Evolutionary conservation across 805 yeast genomes (phyloP), one percentile per base, ranked within the genome.

Genomic region (Debaryomyces hansenii): DNA sequence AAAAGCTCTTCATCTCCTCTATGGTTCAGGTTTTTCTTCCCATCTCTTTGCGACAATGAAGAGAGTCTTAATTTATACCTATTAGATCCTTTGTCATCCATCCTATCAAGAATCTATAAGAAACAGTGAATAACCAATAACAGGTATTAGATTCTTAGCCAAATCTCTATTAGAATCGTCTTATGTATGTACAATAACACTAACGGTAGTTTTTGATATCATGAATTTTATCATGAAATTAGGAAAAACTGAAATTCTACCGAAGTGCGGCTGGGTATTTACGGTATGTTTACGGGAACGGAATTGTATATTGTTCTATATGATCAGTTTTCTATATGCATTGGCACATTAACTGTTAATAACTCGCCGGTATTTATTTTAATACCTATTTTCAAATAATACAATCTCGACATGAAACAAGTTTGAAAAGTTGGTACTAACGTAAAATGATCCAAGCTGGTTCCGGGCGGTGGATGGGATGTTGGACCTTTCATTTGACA

Each of bases 391-490:
- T 66, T 64, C 33, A 70, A 50, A 44, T 67, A 72, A 52, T 72
- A 70, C 24, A 72, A 29, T 40, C 77, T 54, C 11, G 70, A 57
- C 53, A 63, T 56, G 27, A 60, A 53, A 45, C 78, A 72, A 5
- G 63, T 57, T 50, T 72, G 77, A 54, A 67, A 68, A 37, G 57
- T 64, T 1, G 78, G 78, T 3, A 71, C 73, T 45, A 72, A 56
- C 5, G 70, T 65, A 8, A 69, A 47, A 33, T 49, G 47, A 40
- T 69, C 69, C 34, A 70, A 64, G n/a, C 33, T 24, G n/a, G 24
- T 28, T 4, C 57, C 52, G 16, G 53, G 55, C 28, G 48, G 42
- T 27, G 51, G 50, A 14, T 39, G 50, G 7, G 41, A 43, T 11
- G 52, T 57, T 15, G 53, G 45, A 12, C 64, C 66, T 51, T 70